These are phyloP conservation scores for Hemileccinum impolitum DNA, from an alignment of 768 basidiomycete species.

Conservation along the genomic window DNA sequence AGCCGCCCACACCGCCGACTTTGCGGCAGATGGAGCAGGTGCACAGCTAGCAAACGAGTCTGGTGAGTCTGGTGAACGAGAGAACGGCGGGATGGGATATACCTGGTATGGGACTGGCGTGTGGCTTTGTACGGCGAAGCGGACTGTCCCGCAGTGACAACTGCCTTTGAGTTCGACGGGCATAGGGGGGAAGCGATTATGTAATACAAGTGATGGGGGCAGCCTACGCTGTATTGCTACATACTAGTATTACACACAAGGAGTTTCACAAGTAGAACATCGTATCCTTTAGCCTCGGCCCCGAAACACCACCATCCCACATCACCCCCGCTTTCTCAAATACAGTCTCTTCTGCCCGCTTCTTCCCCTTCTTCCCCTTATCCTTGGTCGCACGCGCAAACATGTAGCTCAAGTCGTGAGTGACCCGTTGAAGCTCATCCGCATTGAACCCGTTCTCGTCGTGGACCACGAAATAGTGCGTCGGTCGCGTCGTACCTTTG, in stretches of 20 bases:
- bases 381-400: slow-evolving; percentile 55
- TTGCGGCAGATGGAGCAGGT: slow-evolving; percentile 70
- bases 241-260: too few relatives aligned
- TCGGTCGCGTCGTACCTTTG: slow-evolving; percentile 45
- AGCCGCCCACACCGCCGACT: slow-evolving; percentile 61
- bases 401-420: slow-evolving; percentile 51
- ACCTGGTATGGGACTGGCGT: slow-evolving; percentile 67
- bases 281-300: slow-evolving; percentile 49
- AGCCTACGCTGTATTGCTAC: too few relatives aligned
- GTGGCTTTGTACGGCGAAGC: slow-evolving; percentile 39
- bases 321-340: slow-evolving; percentile 45
- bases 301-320: slow-evolving; percentile 59
- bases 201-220: too few relatives aligned
- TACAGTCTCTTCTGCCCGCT: slow-evolving; percentile 44
- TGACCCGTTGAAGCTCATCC: slow-evolving; percentile 48
- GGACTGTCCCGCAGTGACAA: slow-evolving; percentile 35
- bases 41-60: slow-evolving; percentile 43
- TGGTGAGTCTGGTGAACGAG: not conserved
- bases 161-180: slow-evolving; percentile 48
- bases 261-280: slow-evolving; percentile 64
- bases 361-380: slow-evolving; percentile 30
- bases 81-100: not conserved
- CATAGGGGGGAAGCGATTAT: slow-evolving; percentile 27
- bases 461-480: slow-evolving; percentile 54
- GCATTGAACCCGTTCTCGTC: slow-evolving; percentile 50